Percentiles rank a stretch among this genome's conserved stretches.
phyloP scores from a whole-genome alignment of 2,329 filamentous ascomycete genomes.

The Ceratocystis cubensis region DNA sequence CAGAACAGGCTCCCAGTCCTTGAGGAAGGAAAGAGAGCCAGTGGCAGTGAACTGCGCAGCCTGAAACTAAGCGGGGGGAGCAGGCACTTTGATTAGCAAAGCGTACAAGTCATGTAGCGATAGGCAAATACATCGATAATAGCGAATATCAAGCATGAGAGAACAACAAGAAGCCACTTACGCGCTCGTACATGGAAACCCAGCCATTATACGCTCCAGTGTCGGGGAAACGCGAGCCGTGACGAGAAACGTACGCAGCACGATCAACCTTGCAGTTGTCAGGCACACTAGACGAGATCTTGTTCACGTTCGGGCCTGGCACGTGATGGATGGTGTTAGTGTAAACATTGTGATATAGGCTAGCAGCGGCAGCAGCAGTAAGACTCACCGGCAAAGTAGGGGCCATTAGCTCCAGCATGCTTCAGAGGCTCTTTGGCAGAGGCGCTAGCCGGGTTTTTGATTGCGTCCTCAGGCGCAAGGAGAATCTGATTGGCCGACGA shows the following conservation, averaged over 20 bases:
- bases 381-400: slow-evolving; percentile 37
- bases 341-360: neutral
- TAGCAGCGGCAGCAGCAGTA: too few species aligned
- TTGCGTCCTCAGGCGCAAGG: slow-evolving; percentile 18
- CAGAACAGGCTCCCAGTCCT: slow-evolving; percentile 46
- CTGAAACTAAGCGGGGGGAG: slow-evolving; percentile 35
- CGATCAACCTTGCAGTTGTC: slow-evolving; percentile 47
- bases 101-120: neutral
- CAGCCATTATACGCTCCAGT: slow-evolving; percentile 46
- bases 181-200: slow-evolving; percentile 36
- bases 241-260: slow-evolving; percentile 46
- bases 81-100: neutral
- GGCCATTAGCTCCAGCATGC: slow-evolving; percentile 41
- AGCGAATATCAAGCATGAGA: neutral
- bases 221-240: slow-evolving; percentile 53
- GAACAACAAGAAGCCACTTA: slow-evolving; percentile 24
- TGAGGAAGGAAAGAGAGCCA: slow-evolving; percentile 44
- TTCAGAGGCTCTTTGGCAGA: slow-evolving; percentile 29
- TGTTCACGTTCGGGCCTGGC: slow-evolving; percentile 42
- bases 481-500: slow-evolving; percentile 3
- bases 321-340: neutral
- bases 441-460: slow-evolving; percentile 14
- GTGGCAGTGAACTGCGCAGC: slow-evolving; percentile 40
- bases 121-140: too few species aligned
- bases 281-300: slow-evolving; percentile 42